Percentiles rank a stretch among this genome's conserved stretches.
These are phyloP conservation scores for Lentinula aciculospora DNA, from an alignment of 768 basidiomycete species.

Conservation along the genomic window DNA sequence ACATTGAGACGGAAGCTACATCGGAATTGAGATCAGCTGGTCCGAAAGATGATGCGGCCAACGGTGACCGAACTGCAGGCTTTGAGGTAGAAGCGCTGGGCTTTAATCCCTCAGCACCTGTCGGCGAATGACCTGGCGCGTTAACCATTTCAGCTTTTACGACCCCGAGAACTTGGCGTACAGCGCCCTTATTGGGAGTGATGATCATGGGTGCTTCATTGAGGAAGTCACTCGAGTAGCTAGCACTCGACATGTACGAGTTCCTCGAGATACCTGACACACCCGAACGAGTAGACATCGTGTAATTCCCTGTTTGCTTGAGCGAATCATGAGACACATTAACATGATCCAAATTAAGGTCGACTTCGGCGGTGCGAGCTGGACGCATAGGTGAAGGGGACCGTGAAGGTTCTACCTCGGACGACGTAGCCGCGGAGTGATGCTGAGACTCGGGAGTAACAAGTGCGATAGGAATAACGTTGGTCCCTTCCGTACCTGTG, in stretches of 20 bases:
- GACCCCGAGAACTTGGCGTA: conserved; percentile 70
- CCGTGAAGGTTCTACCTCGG: conserved; percentile 23
- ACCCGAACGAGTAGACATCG: conserved; percentile 50
- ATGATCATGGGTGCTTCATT: conserved; percentile 81
- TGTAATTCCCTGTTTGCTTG: conserved; percentile 29
- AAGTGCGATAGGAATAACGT: conserved; percentile 83
- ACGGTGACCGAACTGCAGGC: conserved; percentile 54
- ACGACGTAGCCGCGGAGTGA: conserved; percentile 15
- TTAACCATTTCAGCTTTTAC: conserved; percentile 78
- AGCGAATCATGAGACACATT: conserved; percentile 53
- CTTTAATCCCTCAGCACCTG: conserved; percentile 34
- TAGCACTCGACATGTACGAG: conserved; percentile 72
- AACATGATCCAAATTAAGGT: conserved; percentile 58
- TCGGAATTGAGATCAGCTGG: conserved; percentile 60
- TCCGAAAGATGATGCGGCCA: conserved; percentile 67
- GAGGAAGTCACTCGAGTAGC: conserved; percentile 73
- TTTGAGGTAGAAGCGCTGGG: conserved; percentile 28
- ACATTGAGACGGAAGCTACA: conserved; percentile 20
- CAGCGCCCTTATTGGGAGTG: conserved; percentile 56
- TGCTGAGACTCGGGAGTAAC: conserved; percentile 50
- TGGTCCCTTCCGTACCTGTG: conserved; percentile 72
- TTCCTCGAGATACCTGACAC: conserved; percentile 46
- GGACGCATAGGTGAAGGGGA: conserved; percentile 51
- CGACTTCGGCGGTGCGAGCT: conserved; percentile 51
- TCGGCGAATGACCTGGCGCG: conserved; percentile 38